phyloP scores from a whole-genome alignment of 1,139 yeast genomes.

The Taphrina flavorubra region DNA sequence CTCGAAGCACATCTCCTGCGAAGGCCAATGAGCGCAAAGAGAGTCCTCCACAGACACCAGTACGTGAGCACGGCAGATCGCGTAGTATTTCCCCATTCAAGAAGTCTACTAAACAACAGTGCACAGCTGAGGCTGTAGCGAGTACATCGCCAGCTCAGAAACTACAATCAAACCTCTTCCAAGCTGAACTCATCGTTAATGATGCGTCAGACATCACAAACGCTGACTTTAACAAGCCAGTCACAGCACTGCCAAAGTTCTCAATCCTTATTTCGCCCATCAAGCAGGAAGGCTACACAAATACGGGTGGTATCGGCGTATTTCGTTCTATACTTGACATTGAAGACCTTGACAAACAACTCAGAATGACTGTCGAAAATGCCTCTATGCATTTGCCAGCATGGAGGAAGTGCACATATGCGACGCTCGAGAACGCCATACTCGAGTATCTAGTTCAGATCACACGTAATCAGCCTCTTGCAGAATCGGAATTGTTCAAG shows the following conservation, averaged over 20 bases:
- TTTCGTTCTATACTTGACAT: conserved; percentile 25
- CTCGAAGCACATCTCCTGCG: conserved; percentile 29
- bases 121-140: background rate
- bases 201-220: conserved; percentile 31
- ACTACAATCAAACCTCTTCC: background rate
- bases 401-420: conserved; percentile 29
- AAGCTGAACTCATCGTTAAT: conserved; percentile 32
- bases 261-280: conserved; percentile 32
- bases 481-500: conserved; percentile 20
- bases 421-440: conserved; percentile 5
- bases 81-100: conserved; percentile 23
- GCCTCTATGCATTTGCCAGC: conserved; percentile 1
- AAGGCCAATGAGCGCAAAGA: background rate
- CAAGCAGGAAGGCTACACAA: conserved; percentile 22
- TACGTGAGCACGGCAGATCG: conserved; percentile 19
- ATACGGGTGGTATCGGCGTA: conserved; percentile 28
- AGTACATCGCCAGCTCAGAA: background rate
- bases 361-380: background rate
- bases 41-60: background rate
- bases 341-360: conserved; percentile 15
- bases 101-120: conserved; percentile 1
- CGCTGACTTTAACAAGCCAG: background rate
- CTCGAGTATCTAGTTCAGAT: conserved; percentile 17
- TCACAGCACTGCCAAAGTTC: conserved; percentile 19
- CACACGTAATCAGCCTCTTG: conserved; percentile 8